Conservation (phyloP, 2,329 filamentous ascomycete genomes). For the Pyrenophora seminiperda region DNA sequence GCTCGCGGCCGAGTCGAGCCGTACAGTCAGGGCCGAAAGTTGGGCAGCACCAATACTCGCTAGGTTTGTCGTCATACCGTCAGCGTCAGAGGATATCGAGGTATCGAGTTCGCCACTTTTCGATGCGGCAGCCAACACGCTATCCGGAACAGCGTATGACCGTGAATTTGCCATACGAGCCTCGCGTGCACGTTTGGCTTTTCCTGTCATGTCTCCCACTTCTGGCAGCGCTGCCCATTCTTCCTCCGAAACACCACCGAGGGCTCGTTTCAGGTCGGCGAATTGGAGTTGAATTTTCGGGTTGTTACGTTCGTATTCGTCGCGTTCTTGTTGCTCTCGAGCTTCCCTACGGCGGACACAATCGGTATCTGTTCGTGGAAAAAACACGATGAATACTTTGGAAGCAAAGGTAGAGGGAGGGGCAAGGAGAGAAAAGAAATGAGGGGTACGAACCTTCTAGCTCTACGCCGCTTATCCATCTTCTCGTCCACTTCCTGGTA, state of each 20-base stretch:
- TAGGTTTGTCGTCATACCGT: conserved; percentile 94
- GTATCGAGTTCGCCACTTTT: conserved; percentile 83
- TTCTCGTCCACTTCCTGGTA: conserved; percentile 96
- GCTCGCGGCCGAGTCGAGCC: conserved; percentile 81
- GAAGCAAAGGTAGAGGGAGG: conserved; percentile 35
- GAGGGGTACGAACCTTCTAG: conserved; percentile 74
- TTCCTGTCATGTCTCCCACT: conserved; percentile 94
- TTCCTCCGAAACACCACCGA: conserved; percentile 87
- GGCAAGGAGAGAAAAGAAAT: conserved; percentile 28
- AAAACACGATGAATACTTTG: conserved; percentile 68
- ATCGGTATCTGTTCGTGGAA: conserved; percentile 76
- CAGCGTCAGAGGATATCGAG: conserved; percentile 72
- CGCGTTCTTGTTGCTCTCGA: conserved; percentile 85
- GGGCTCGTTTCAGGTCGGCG: conserved; percentile 88
- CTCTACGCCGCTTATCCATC: conserved; percentile 88
- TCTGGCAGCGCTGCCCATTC: conserved; percentile 97
- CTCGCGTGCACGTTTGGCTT: conserved; percentile 84
- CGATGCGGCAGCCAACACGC: conserved; percentile 84
- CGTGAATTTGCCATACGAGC: conserved; percentile 68
- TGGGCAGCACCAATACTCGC: conserved; percentile 94
- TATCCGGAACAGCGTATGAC: conserved; percentile 97
- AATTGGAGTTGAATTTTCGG: conserved; percentile 99
- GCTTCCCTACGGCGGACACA: conserved; percentile 79
- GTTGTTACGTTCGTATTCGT: conserved; percentile 96
- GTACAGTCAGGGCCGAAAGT: conserved; percentile 94